Evolutionary conservation across 2,329 filamentous ascomycete genomes (phyloP).

Genomic region (Cryphonectria naterciae): DNA sequence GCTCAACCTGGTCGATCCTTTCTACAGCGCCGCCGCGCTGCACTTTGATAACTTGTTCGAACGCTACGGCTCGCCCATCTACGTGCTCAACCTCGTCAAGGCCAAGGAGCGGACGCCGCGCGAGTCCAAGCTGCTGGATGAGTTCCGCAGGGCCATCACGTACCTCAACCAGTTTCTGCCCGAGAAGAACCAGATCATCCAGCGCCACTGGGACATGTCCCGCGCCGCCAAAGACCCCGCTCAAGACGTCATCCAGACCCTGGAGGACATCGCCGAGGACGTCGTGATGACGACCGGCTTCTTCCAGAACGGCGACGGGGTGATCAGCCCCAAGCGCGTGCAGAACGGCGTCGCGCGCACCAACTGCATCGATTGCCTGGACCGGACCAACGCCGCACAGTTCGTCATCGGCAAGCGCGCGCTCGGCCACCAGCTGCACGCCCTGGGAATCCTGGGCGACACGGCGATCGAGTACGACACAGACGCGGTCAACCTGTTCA

Average conservation of each 20-base stretch:
- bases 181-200: conserved; percentile 80
- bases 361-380: conserved; percentile 97
- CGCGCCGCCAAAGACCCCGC: conserved; percentile 89
- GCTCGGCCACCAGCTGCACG: conserved; percentile 88
- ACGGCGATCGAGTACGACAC: conserved; percentile 87
- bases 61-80: conserved; percentile 89
- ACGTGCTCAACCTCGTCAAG: conserved; percentile 90
- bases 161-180: conserved; percentile 97
- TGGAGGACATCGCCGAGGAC: conserved; percentile 87
- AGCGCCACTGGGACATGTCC: conserved; percentile 98
- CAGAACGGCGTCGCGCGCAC: conserved; percentile 94
- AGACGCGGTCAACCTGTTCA: conserved; percentile 94
- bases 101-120: conserved; percentile 83
- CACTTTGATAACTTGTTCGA: conserved; percentile 96
- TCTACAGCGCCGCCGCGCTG: conserved; percentile 88
- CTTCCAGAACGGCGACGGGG: conserved; percentile 87
- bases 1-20: conserved; percentile 92
- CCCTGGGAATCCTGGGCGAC: conserved; percentile 81
- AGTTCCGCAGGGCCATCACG: conserved; percentile 83
- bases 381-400: conserved; percentile 95
- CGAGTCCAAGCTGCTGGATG: conserved; percentile 86
- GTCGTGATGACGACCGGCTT: conserved; percentile 87
- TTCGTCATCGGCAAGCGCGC: conserved; percentile 97
- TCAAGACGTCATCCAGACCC: conserved; percentile 89
- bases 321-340: conserved; percentile 66